A percentile compares a stretch with the other conserved stretches of the same genome.
Evolutionary conservation across 2,329 filamentous ascomycete species (phyloP).

Genomic region (Xylaria hypoxylon): DNA sequence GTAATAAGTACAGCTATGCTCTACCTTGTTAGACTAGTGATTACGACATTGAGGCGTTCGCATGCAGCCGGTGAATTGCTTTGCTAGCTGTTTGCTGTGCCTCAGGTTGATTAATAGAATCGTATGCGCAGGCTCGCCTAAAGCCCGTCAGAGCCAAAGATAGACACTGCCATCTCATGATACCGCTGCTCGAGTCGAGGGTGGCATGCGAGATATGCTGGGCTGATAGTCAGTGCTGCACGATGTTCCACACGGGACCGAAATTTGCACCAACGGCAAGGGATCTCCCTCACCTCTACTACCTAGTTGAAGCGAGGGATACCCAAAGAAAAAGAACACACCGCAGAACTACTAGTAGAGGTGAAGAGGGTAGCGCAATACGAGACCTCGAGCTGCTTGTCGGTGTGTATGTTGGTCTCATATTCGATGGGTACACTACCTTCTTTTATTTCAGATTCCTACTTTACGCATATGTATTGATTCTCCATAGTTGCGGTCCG

Average conservation of each 20-base stretch:
- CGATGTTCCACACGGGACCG: slow-evolving; percentile 32
- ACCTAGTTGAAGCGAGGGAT: slow-evolving; percentile 12
- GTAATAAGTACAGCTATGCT: not conserved
- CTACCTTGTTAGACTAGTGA: slow-evolving; percentile 22
- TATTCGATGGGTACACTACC: slow-evolving; percentile 6
- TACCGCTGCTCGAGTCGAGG: slow-evolving; percentile 23
- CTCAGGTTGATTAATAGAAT: slow-evolving; percentile 34
- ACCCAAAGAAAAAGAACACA: slow-evolving; percentile 11
- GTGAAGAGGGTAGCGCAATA: slow-evolving; percentile 12
- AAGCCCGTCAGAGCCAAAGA: slow-evolving; percentile 18
- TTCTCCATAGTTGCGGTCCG: slow-evolving; percentile 27
- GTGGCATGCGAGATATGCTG: slow-evolving; percentile 4
- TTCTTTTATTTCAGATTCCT: slow-evolving; percentile 3
- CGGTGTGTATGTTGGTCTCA: slow-evolving; percentile 11
- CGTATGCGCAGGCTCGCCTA: slow-evolving; percentile 16
- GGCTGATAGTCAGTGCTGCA: slow-evolving; percentile 23
- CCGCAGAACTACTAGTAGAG: slow-evolving; percentile 11
- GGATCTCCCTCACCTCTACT: slow-evolving; percentile 12
- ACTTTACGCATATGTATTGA: slow-evolving; percentile 9
- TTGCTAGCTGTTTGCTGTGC: slow-evolving; percentile 29
- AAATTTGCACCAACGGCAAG: slow-evolving; percentile 18
- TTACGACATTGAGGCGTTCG: slow-evolving; percentile 29
- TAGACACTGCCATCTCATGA: slow-evolving; percentile 14
- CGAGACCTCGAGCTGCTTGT: slow-evolving; percentile 17
- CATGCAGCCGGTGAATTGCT: slow-evolving; percentile 31